phyloP scores from a whole-genome alignment of 805 yeast species.

The Wickerhamiella qilinensis region DNA sequence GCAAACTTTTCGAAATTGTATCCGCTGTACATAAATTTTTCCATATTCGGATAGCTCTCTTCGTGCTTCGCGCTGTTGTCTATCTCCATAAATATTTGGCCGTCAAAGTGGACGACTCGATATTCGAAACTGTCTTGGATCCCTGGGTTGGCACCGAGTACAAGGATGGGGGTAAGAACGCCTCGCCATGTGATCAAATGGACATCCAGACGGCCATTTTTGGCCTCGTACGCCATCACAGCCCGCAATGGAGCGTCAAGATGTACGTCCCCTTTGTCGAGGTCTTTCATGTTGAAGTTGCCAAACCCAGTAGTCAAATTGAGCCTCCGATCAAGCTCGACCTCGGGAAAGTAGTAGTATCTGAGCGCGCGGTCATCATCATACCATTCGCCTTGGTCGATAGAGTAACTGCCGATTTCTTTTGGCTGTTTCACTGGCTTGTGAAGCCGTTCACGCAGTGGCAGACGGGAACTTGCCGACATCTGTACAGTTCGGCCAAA shows the following conservation, averaged over 20 bases:
- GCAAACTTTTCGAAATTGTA: slow-evolving; percentile 75
- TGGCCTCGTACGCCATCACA: slow-evolving; percentile 38
- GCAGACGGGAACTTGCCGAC: slow-evolving; percentile 7
- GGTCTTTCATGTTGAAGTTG: slow-evolving; percentile 41
- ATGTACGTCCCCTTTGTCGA: slow-evolving; percentile 25
- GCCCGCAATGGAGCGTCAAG: slow-evolving; percentile 43
- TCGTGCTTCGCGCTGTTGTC: slow-evolving; percentile 14
- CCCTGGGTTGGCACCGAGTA: slow-evolving; percentile 38
- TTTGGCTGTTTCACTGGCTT: slow-evolving; percentile 74
- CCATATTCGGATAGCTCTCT: slow-evolving; percentile 12
- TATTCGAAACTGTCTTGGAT: slow-evolving; percentile 40
- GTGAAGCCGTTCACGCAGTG: slow-evolving; percentile 15
- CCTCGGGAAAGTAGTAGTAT: slow-evolving; percentile 74
- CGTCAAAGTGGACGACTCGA: slow-evolving; percentile 52
- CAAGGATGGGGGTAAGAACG: slow-evolving; percentile 54
- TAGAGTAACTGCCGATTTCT: slow-evolving; percentile 54
- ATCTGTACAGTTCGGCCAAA: background rate
- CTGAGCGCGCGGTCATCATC: slow-evolving; percentile 36
- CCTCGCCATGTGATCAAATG: slow-evolving; percentile 80
- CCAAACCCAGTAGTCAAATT: slow-evolving; percentile 53
- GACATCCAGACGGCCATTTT: slow-evolving; percentile 29
- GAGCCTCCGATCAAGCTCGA: slow-evolving; percentile 36
- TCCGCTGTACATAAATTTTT: slow-evolving; percentile 27
- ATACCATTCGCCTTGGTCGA: slow-evolving; percentile 31
- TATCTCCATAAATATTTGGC: slow-evolving; percentile 29